Evolutionary conservation across 1,139 yeast genomes (phyloP).

Genomic region (Geotrichum phurueaensis): DNA sequence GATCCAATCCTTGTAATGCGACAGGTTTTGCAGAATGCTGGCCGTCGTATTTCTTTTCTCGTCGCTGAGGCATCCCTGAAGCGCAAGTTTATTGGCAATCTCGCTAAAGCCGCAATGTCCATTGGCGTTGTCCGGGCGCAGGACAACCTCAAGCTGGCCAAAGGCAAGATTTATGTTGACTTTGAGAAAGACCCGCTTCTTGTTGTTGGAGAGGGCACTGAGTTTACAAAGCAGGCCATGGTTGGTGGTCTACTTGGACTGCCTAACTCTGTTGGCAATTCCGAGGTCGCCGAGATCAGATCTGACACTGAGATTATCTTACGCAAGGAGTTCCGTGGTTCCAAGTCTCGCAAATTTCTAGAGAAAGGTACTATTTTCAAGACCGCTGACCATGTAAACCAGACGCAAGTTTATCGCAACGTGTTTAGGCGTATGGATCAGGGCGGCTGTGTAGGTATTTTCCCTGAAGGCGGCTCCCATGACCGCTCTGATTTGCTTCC

Average conservation of each 20-base stretch:
- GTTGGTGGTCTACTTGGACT: constrained; percentile 67
- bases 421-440: constrained; percentile 77
- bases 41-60: constrained; percentile 73
- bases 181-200: constrained; percentile 39
- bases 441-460: constrained; percentile 86
- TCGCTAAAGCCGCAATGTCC: constrained; percentile 70
- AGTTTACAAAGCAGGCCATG: constrained; percentile 60
- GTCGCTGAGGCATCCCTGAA: constrained; percentile 80
- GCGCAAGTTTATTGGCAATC: constrained; percentile 60
- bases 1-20: constrained; percentile 84
- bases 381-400: constrained; percentile 78
- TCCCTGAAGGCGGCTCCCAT: constrained; percentile 97
- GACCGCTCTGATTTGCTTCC: constrained; percentile 89
- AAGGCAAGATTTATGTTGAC: constrained; percentile 55
- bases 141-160: constrained; percentile 60
- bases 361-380: constrained; percentile 55
- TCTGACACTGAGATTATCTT: constrained; percentile 71
- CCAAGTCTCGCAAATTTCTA: constrained; percentile 37
- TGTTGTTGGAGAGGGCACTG: constrained; percentile 62
- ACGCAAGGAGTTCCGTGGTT: constrained; percentile 65
- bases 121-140: constrained; percentile 92
- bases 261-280: constrained; percentile 73
- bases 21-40: constrained; percentile 65
- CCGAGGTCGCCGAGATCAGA: constrained; percentile 60
- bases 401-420: constrained; percentile 68